Conservation (phyloP, 768 basidiomycete species). For the Podaxis sp. region DNA sequence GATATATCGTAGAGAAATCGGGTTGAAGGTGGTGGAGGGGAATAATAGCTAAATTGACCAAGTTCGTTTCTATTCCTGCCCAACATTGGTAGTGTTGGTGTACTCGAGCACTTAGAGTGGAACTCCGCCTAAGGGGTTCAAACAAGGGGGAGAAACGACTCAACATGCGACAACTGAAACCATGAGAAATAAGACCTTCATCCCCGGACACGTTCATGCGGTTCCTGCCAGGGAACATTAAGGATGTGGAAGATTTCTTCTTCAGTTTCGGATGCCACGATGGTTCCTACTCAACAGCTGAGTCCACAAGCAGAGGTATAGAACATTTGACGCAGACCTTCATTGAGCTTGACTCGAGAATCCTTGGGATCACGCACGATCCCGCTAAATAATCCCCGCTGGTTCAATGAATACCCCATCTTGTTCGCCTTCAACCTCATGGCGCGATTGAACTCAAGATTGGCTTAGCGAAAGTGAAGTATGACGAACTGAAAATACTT, state of each 20-base stretch:
- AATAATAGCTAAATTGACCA: neutral
- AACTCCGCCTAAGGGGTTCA: neutral
- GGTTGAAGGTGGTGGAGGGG: neutral
- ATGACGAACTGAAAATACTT: neutral
- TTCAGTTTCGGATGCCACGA: slow-evolving; percentile 84
- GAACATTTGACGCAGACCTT: slow-evolving; percentile 37
- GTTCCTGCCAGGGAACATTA: slow-evolving; percentile 80
- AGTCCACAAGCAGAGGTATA: neutral
- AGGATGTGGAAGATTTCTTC: slow-evolving; percentile 82
- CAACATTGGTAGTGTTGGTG: neutral
- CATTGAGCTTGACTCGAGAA: slow-evolving; percentile 55
- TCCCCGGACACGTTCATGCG: slow-evolving; percentile 65
- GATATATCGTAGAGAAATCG: neutral
- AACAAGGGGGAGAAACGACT: neutral
- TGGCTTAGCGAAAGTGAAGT: neutral
- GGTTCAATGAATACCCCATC: slow-evolving; percentile 85
- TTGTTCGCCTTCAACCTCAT: slow-evolving; percentile 82
- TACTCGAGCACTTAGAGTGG: neutral
- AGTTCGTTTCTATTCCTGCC: neutral
- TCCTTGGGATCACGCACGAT: slow-evolving; percentile 72
- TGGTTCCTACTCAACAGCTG: slow-evolving; percentile 42
- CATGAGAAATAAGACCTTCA: slow-evolving; percentile 18
- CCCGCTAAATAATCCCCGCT: slow-evolving; percentile 74
- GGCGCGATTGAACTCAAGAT: slow-evolving; percentile 81
- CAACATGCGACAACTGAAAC: neutral